Evolutionary conservation across 2,329 filamentous ascomycete species (phyloP).

Genomic region (Hymenoscyphus occultus): DNA sequence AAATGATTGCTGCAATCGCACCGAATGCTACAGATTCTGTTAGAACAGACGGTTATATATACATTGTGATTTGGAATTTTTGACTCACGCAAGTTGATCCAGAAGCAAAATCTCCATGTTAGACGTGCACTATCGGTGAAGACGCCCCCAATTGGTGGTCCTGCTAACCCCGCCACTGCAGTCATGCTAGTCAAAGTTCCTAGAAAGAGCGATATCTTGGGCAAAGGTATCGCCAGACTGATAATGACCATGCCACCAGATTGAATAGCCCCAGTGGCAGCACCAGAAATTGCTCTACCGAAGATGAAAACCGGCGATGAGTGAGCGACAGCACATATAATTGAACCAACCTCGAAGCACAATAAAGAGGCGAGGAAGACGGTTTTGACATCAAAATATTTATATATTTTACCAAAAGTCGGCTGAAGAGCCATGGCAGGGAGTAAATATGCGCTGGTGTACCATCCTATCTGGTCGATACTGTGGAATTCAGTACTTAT

Average conservation of each 20-base stretch:
- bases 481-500: constrained; percentile 39
- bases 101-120: constrained; percentile 23
- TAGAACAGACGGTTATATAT: neutral
- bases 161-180: constrained; percentile 24
- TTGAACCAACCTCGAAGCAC: constrained; percentile 33
- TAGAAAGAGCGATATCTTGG: constrained; percentile 10
- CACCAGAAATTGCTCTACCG: constrained; percentile 34
- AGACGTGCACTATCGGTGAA: constrained; percentile 28
- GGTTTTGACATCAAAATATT: constrained; percentile 24
- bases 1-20: constrained; percentile 32
- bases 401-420: constrained; percentile 28
- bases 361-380: constrained; percentile 22
- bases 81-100: constrained; percentile 31
- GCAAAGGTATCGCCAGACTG: constrained; percentile 8
- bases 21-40: neutral
- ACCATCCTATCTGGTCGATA: constrained; percentile 38
- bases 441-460: constrained; percentile 36
- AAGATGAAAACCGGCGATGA: constrained; percentile 34
- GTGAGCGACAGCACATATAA: constrained; percentile 31
- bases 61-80: constrained; percentile 28
- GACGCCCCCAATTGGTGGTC: constrained; percentile 36
- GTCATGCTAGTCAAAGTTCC: constrained; percentile 13
- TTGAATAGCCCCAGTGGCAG: constrained; percentile 31
- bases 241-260: constrained; percentile 41
- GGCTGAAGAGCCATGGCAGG: constrained; percentile 33